Evolutionary conservation across 1,139 yeast species (phyloP), one percentile per base, ranked within the genome.

Genomic region (Yamadazyma epiphylla): DNA sequence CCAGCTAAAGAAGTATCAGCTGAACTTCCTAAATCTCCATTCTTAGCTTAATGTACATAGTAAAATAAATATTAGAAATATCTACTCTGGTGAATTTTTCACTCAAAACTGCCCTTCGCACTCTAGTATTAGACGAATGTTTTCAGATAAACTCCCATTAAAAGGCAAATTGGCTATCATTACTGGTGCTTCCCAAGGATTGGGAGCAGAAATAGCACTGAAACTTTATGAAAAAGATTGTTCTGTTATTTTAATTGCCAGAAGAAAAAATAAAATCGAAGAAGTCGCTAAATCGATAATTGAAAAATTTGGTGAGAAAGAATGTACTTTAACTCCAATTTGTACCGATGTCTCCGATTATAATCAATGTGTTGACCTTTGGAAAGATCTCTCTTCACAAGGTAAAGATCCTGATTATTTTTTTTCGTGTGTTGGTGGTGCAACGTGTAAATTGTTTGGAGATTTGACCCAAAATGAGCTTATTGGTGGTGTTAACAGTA

Each of bases 131-230:
- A n/a, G n/a, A n/a, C n/a, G n/a, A n/a, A 55, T 56, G 58, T 58
- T 53, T 37, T 51, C 53, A 15, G 46, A 48, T 3, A 44, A 62
- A 19, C 60, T 66, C 37, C 43, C 53, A 25, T 57, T 62, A 3
- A 40, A 53, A 16, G 76, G 74, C 15, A 79, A 80, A 54, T 53
- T 75, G 2, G 89, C 85, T 2, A 70, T 91, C n/a, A 70, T 94
- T 13, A 75, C 95, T 0, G 99, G 99, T 2, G 98, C 91, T 0
- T 88, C 97, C 0, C 98, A 91, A 49, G 99, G 99, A 0, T 64
- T 91, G 1, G 98, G 99, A 0, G 79, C 78, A 2, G 84, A 85
- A 27, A 54, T 94, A 32, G 95, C 95, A 0, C 60, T 63, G 24
- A 66, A 74, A 38, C 59, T 82, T 28, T 80, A 74, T 35, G 40